phyloP scores from a whole-genome alignment of 192 early-diverging fungal genomes.

The Ambispora gerdemannii region DNA sequence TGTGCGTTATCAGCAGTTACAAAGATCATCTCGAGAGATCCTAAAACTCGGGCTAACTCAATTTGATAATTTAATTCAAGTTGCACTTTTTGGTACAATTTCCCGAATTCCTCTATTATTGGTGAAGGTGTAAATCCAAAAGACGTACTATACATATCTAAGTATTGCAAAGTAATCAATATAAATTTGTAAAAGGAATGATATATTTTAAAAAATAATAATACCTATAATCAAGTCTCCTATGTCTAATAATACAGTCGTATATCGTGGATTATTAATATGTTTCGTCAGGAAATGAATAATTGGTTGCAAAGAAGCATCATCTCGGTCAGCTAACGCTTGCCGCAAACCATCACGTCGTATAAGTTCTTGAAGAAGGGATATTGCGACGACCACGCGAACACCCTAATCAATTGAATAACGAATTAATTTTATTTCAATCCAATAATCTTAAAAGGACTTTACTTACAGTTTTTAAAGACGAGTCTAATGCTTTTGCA shows the following conservation, averaged over 20 bases:
- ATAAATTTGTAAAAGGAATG: conserved; percentile 11
- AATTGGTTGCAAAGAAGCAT: conserved; percentile 80
- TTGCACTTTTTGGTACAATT: conserved; percentile 67
- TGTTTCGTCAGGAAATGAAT: conserved; percentile 77
- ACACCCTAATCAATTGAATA: background rate
- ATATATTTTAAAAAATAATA: background rate
- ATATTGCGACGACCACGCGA: conserved; percentile 60
- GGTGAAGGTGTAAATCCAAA: conserved; percentile 54
- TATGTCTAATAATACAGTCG: conserved; percentile 74
- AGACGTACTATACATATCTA: conserved; percentile 53
- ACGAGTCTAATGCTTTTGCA: conserved; percentile 83
- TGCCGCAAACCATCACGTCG: conserved; percentile 75
- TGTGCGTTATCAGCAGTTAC: conserved; percentile 29
- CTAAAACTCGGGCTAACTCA: conserved; percentile 72
- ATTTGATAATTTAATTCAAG: conserved; percentile 78
- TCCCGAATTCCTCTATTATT: conserved; percentile 74
- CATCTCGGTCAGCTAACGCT: conserved; percentile 85
- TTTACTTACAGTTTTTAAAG: conserved; percentile 60
- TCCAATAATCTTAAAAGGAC: background rate
- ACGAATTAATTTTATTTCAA: background rate
- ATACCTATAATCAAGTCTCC: conserved; percentile 68
- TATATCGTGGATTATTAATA: conserved; percentile 79
- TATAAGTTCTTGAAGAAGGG: conserved; percentile 86
- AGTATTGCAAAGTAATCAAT: conserved; percentile 81
- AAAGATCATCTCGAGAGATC: conserved; percentile 83